Percentiles rank a stretch among this genome's conserved stretches.
Evolutionary conservation across 1,284 basidiomycete species (phyloP).

Genomic region (Trichosporon inkin): DNA sequence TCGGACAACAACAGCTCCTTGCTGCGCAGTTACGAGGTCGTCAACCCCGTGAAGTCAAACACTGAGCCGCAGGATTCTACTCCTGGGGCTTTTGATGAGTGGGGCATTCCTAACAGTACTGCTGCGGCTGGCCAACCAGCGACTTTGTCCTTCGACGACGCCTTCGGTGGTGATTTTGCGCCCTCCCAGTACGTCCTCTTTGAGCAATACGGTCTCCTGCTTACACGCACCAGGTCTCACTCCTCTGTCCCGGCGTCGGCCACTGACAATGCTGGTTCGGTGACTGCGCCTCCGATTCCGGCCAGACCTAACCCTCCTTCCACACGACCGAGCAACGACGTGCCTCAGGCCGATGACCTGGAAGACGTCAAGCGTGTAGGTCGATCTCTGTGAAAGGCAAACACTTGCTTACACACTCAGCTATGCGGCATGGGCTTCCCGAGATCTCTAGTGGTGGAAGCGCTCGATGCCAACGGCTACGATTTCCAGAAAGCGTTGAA

Average conservation of each 20-base stretch:
- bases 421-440: conserved; percentile 50
- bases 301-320: conserved; percentile 2
- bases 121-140: conserved; percentile 17
- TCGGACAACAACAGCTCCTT: conserved; percentile 28
- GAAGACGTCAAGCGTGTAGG: conserved; percentile 50
- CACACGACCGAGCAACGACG: conserved; percentile 14
- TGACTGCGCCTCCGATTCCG: background rate
- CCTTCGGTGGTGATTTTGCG: conserved; percentile 52
- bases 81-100: conserved; percentile 24
- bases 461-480: conserved; percentile 49
- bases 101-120: conserved; percentile 21
- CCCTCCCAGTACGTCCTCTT: conserved; percentile 19
- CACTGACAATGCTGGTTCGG: background rate
- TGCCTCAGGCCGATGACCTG: conserved; percentile 48
- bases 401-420: conserved; percentile 20
- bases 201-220: background rate
- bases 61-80: background rate
- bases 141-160: conserved; percentile 56
- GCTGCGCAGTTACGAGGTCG: conserved; percentile 42
- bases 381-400: background rate
- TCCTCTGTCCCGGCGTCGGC: background rate
- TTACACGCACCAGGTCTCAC: background rate
- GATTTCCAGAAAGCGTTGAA: conserved; percentile 51
- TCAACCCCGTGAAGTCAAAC: conserved; percentile 13
- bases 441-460: conserved; percentile 43